These are phyloP conservation scores for Fusarium kyushuense DNA, from an alignment of 2,329 filamentous ascomycete genomes.

Conservation along the genomic window DNA sequence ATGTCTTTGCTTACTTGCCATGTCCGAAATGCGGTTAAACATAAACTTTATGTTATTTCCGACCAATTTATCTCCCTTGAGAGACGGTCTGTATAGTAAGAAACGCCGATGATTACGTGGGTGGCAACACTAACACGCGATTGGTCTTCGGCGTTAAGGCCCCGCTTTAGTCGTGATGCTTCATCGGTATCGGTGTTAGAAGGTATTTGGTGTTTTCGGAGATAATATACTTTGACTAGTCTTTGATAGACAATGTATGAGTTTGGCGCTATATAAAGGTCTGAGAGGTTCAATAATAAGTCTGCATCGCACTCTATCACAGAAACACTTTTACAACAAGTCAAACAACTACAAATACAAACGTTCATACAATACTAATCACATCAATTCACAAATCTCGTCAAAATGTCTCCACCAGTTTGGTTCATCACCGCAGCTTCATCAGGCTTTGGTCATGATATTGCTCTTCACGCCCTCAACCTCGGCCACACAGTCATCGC, in stretches of 20 bases:
- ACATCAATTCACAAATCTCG: background rate
- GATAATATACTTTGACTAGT: background rate
- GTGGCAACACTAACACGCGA: background rate
- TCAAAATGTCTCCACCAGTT: constrained; percentile 48
- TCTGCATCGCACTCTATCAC: background rate
- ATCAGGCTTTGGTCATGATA: constrained; percentile 62
- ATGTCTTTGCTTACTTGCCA: background rate
- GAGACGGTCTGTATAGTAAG: too few relatives aligned
- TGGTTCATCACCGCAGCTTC: constrained; percentile 68
- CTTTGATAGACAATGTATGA: too few relatives aligned
- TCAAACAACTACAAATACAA: background rate
- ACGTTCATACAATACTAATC: background rate
- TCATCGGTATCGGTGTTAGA: constrained; percentile 21
- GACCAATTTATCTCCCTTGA: too few relatives aligned
- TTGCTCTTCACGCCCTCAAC: constrained; percentile 58
- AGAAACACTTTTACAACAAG: background rate
- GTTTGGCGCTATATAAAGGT: background rate
- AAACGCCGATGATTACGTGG: constrained; percentile 23
- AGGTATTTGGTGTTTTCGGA: constrained; percentile 3
- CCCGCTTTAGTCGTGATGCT: background rate
- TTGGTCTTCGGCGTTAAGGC: constrained; percentile 30
- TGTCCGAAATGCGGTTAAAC: background rate
- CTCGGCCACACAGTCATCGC: constrained; percentile 64
- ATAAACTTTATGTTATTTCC: too few relatives aligned
- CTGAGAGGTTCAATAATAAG: background rate